Evolutionary conservation across 1,139 yeast species (phyloP), one percentile per base, ranked within the genome.

Genomic region (Debaryomycetaceae sp.): DNA sequence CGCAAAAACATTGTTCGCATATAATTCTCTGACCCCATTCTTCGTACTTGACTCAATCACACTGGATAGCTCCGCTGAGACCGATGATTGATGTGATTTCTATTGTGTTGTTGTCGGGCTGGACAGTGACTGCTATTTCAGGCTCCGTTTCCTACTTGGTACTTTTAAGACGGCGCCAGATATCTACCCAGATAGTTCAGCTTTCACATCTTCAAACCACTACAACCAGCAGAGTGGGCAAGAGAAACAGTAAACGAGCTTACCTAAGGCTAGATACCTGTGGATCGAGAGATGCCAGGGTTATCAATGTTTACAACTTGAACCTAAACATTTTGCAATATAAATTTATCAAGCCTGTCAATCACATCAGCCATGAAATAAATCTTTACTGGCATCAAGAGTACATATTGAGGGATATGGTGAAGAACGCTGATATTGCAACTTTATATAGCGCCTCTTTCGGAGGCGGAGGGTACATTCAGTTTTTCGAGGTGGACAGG

Each of bases 391-490:
- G 42, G 42, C 36, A 34, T 23, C 38, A 42, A 33, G 39, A 38
- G 9, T 39, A 23, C 9, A 22, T 30, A 27, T 9, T 38, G 9
- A 34, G 35, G n/a, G 24, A 42, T 9, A 5, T 7, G 20, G n/a
- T 5, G 17, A 27, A 34, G 13, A n/a, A 23, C 30, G 36, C 8
- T 8, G 36, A 34, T 13, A 30, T 40, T 20, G 47, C 48, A 7
- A 39, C 44, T 4, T 42, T 49, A 4, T 49, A 39, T 35, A 42
- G 45, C 36, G 50, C 49, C 36, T 46, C 51, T 6, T 45, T 55
- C 6, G 59, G 59, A 1, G 49, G 51, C 22, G 53, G 58, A 11
- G 56, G 59, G 5, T 52, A 45, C 36, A 46, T 55, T 8, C 52
- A 50, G 31, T 47, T 50, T 24, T 37, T 27, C 4, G 31, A 27